Percentiles rank a stretch among this genome's conserved stretches.
These are phyloP conservation scores for Citrus reticulata DNA, from an alignment of 345 rosid species.

Conservation along the genomic window DNA sequence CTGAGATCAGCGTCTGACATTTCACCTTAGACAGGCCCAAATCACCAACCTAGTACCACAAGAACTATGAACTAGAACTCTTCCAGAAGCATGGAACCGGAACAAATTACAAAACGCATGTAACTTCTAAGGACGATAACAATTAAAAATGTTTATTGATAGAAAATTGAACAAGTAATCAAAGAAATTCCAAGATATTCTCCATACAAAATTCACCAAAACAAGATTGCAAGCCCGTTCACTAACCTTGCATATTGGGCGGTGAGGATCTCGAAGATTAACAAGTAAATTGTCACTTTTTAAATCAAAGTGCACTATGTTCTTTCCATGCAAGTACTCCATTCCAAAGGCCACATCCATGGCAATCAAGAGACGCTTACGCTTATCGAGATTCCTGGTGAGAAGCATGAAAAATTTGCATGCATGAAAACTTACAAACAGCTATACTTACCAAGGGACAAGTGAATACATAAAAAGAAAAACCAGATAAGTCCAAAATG, in stretches of 20 bases:
- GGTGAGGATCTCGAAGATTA: conserved; percentile 68
- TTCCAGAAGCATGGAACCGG: neutral
- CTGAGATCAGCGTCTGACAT: conserved; percentile 63
- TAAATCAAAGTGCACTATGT: conserved; percentile 67
- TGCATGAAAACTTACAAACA: neutral
- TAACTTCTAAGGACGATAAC: neutral
- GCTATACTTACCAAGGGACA: neutral
- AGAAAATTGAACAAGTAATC: neutral
- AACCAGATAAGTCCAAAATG: neutral
- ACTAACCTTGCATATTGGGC: conserved; percentile 71
- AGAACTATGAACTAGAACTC: conserved; percentile 3
- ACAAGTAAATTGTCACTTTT: conserved; percentile 75
- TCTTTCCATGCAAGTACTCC: conserved; percentile 73
- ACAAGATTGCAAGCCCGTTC: neutral
- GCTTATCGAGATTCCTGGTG: conserved; percentile 54
- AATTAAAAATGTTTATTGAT: neutral
- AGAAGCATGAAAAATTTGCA: neutral
- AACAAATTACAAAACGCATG: neutral
- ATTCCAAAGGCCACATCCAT: conserved; percentile 78
- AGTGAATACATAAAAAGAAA: neutral
- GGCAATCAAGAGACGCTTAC: conserved; percentile 53
- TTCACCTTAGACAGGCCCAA: conserved; percentile 64
- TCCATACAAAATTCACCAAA: neutral
- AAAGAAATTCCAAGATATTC: neutral
- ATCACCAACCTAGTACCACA: conserved; percentile 51